These are phyloP conservation scores for Euphorbia corollata DNA, from an alignment of 441 rosid genomes.

Conservation along the genomic window DNA sequence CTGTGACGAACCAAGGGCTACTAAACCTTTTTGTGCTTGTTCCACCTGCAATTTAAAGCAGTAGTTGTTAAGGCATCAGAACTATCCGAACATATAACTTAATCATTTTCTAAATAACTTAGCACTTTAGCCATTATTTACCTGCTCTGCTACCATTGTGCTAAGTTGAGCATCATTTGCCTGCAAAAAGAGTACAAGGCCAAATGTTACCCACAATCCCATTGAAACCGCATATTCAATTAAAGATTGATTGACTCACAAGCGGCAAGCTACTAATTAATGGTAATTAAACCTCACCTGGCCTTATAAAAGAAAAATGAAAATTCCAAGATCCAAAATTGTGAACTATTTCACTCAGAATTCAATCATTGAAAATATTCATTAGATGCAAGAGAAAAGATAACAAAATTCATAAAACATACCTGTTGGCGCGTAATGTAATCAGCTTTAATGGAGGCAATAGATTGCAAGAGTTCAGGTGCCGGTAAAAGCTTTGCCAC, in stretches of 20 bases:
- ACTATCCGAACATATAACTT: background rate
- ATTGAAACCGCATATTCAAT: background rate
- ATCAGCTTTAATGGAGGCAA: slow-evolving; percentile 82
- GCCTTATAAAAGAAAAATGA: background rate
- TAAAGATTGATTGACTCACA: background rate
- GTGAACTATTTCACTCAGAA: background rate
- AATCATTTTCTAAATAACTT: background rate
- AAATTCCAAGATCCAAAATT: background rate
- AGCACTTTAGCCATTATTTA: slow-evolving; percentile 9
- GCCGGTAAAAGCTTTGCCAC: slow-evolving; percentile 88
- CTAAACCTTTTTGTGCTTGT: slow-evolving; percentile 77
- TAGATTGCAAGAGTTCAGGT: slow-evolving; percentile 79
- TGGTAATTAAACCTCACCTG: background rate
- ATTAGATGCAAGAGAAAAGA: background rate
- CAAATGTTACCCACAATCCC: background rate
- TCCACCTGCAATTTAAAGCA: slow-evolving; percentile 54
- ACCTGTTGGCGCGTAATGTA: slow-evolving; percentile 94
- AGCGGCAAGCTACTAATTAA: background rate
- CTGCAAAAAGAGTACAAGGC: slow-evolving; percentile 27
- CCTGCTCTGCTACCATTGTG: slow-evolving; percentile 99
- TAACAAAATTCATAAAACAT: background rate
- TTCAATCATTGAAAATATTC: background rate
- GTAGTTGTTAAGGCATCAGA: slow-evolving; percentile 1
- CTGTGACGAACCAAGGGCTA: slow-evolving; percentile 68
- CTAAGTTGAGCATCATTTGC: slow-evolving; percentile 99